Base-by-base conservation (phyloP, 1,284 basidiomycete species). In the Fomitopsis palustris region DNA sequence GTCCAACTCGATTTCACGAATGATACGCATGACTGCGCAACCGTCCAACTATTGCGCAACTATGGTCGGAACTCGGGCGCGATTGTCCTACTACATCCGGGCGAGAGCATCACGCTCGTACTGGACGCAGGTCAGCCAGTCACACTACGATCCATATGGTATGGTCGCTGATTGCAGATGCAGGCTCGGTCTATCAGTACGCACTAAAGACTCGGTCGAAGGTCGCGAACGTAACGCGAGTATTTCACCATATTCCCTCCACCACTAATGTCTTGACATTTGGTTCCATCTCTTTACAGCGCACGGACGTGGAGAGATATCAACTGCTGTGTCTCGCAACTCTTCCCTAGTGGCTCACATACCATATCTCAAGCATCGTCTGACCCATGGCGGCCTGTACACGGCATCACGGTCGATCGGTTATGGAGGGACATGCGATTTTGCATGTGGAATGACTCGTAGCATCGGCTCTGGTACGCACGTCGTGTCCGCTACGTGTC, bases 171-270 rank as follows among this genome's bases (percentile, higher is more conserved):
- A 37, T 42, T 25, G 35, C 41, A 19, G 54, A 27, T 21, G 43
- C 57, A 72, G 86, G 87, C 17, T 80, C 81, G 23, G 74, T 82
- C 49, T 89, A 89, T 76, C 81, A 81, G 66, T 88, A 89, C 69
- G 85, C 84, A 42, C 74, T 89, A 60, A 88, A 88, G 71, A 80
- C 79, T 62, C 81, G 78, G 62, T 78, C 81, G 54, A 85, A 83
- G 68, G 85, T 89, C 38, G 85, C 81, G 59, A 85, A 86, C 69
- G 80, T 90, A 69, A 87, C 84, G 87, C 88, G 70, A 69, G 86
- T 77, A 57, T 49, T 61, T 29, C 55, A 54, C 61, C 59, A 52
- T n/a, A 16, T 16, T 14, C 49, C 17, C 12, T 25, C 33, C n/a
- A 17, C 23, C n/a, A 37, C 49, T 52, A 31, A 35, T 21, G 21